Evolutionary conservation across 805 yeast species (phyloP).

Genomic region (Candida tallmaniae): DNA sequence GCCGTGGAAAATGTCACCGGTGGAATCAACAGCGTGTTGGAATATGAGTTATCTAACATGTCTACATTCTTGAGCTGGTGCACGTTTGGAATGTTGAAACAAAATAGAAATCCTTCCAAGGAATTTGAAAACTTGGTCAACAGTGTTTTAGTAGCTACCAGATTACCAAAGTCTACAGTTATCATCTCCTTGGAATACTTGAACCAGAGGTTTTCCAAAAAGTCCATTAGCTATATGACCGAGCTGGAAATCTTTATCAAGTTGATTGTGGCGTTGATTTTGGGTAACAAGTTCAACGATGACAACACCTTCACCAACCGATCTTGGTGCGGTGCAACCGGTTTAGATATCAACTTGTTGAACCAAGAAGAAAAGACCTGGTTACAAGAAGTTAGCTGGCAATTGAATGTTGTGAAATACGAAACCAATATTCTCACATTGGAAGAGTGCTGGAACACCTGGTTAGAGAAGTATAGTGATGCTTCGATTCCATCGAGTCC

Average conservation of each 20-base stretch:
- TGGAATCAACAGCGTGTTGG: conserved; percentile 73
- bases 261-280: conserved; percentile 64
- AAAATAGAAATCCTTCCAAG: conserved; percentile 37
- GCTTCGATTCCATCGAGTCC: conserved; percentile 3
- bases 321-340: conserved; percentile 97
- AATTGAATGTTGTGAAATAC: conserved; percentile 40
- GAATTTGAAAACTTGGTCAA: conserved; percentile 57
- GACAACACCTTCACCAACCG: conserved; percentile 94
- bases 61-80: conserved; percentile 75
- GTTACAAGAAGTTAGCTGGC: conserved; percentile 60
- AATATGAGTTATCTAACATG: conserved; percentile 77
- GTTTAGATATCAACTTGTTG: conserved; percentile 55
- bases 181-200: conserved; percentile 76
- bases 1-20: conserved; percentile 39
- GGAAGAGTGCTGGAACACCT: conserved; percentile 43
- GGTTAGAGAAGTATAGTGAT: conserved; percentile 32
- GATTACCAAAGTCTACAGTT: conserved; percentile 80
- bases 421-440: conserved; percentile 35
- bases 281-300: conserved; percentile 93
- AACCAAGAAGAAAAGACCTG: conserved; percentile 69
- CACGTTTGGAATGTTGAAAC: conserved; percentile 62
- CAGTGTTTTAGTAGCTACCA: conserved; percentile 77
- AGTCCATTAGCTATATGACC: conserved; percentile 16
- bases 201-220: conserved; percentile 49
- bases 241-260: conserved; percentile 45